Evolutionary conservation across 1,284 basidiomycete genomes (phyloP).

Genomic region (Ceratobasidium sp.): DNA sequence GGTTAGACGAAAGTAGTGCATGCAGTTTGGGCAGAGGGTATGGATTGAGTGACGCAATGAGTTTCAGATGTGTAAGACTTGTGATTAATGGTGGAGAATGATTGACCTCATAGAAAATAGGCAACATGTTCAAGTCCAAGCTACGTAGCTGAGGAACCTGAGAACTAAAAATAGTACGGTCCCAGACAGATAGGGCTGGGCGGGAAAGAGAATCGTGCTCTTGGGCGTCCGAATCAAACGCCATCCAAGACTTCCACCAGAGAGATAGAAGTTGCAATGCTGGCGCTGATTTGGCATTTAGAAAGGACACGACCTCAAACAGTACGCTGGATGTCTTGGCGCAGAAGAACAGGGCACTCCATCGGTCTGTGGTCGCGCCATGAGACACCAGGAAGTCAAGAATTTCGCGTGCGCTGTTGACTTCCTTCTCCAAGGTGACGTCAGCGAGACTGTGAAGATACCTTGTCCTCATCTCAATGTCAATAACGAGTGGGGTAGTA

Average conservation of each 20-base stretch:
- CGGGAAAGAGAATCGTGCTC: no score
- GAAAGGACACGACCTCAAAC: neutral
- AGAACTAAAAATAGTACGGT: neutral
- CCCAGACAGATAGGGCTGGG: neutral
- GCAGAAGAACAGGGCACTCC: conserved; percentile 13
- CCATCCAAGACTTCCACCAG: conserved; percentile 1
- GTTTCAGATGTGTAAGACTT: conserved; percentile 6
- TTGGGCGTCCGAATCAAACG: no score
- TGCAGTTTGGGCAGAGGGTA: neutral
- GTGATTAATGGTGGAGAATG: conserved; percentile 10
- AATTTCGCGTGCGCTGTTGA: neutral
- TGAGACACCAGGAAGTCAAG: neutral
- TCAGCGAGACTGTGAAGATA: neutral
- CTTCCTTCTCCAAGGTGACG: neutral
- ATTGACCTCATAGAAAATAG: neutral
- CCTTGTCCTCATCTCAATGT: neutral
- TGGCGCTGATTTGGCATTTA: conserved; percentile 1
- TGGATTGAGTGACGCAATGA: neutral
- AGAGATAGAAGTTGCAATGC: conserved; percentile 17
- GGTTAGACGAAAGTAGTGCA: neutral
- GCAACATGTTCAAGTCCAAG: conserved; percentile 4
- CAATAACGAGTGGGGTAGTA: conserved; percentile 5
- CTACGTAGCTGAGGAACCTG: conserved; percentile 1
- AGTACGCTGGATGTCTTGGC: neutral
- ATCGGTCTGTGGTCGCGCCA: neutral